phyloP scores from a whole-genome alignment of 148 eudicot species.

The Vaccinium vitisidaea region DNA sequence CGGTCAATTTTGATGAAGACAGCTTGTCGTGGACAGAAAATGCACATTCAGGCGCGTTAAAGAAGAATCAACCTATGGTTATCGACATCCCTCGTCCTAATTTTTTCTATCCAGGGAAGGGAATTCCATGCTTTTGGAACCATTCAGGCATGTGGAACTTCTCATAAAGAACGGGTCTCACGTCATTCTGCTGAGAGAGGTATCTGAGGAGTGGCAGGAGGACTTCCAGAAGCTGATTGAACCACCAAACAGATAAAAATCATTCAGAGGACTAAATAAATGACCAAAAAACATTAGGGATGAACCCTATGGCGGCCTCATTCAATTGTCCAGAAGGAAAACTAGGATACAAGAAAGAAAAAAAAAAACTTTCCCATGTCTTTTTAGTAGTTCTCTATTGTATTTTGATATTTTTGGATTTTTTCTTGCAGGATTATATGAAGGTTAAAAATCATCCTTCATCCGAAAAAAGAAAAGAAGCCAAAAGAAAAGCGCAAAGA shows the following conservation, averaged over 20 bases:
- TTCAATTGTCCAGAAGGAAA: neutral
- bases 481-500: too few relatives aligned
- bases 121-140: conserved; percentile 94
- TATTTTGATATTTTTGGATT: too few relatives aligned
- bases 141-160: conserved; percentile 93
- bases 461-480: too few relatives aligned
- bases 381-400: neutral
- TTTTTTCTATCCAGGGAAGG: conserved; percentile 53
- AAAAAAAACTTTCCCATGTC: neutral
- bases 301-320: neutral
- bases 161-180: conserved; percentile 72
- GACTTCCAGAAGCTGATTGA: conserved; percentile 76
- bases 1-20: conserved; percentile 18
- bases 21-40: conserved; percentile 26
- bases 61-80: neutral
- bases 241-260: conserved; percentile 11
- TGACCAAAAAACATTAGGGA: neutral
- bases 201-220: conserved; percentile 85
- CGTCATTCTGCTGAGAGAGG: conserved; percentile 71
- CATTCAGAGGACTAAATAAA: conserved; percentile 5
- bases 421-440: too few relatives aligned
- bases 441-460: too few relatives aligned
- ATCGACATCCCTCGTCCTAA: neutral
- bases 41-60: conserved; percentile 16
- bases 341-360: neutral